phyloP scores from a whole-genome alignment of 208 protist genomes.

The Trypanosoma conorhini region DNA sequence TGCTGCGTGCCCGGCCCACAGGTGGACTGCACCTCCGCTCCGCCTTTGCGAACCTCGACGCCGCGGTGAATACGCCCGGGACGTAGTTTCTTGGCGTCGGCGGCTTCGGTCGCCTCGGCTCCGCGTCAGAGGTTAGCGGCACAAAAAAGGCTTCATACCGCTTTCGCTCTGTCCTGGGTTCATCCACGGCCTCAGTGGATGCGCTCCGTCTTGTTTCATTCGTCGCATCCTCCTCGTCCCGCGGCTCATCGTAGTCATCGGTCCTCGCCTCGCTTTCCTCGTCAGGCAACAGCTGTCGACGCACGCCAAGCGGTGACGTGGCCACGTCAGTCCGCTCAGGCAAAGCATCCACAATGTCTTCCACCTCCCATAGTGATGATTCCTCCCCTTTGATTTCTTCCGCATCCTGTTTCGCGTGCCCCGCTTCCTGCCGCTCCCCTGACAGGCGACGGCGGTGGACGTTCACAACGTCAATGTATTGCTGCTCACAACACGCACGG shows the following conservation, averaged over 20 bases:
- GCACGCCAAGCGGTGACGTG: background rate
- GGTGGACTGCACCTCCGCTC: background rate
- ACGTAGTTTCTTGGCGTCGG: conserved; percentile 77
- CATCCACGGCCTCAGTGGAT: conserved; percentile 13
- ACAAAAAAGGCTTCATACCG: conserved; percentile 68
- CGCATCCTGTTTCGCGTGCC: background rate
- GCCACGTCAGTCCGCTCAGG: background rate
- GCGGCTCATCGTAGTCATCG: background rate
- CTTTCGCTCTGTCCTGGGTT: conserved; percentile 78
- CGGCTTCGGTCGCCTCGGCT: conserved; percentile 71
- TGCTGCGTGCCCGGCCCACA: background rate
- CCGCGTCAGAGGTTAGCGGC: conserved; percentile 36
- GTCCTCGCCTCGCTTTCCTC: background rate
- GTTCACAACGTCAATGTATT: conserved; percentile 14
- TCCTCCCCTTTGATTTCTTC: background rate
- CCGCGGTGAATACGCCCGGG: conserved; percentile 19
- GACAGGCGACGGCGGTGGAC: background rate
- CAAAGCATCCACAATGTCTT: background rate
- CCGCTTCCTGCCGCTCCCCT: background rate
- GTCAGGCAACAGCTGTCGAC: conserved; percentile 1
- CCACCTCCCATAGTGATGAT: background rate
- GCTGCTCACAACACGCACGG: conserved; percentile 20
- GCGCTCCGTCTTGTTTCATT: background rate
- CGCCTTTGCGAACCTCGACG: background rate
- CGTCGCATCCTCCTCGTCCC: background rate